These are phyloP conservation scores for Coemansia sp. DNA, from an alignment of 192 early-diverging fungal species.

Conservation along the genomic window DNA sequence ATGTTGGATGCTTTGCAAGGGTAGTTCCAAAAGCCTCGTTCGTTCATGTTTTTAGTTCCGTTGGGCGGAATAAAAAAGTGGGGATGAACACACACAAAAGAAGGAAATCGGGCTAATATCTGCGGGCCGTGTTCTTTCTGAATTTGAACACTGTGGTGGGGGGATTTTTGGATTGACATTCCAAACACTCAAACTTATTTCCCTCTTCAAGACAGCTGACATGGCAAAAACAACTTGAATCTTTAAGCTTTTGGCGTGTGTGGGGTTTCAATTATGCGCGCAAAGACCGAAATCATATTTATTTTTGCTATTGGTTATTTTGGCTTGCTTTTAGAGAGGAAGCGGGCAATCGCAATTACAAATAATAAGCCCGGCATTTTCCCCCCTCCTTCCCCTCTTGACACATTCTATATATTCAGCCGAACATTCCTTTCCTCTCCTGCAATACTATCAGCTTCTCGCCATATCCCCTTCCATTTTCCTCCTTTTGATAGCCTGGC, in stretches of 20 bases:
- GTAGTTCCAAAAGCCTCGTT: no score
- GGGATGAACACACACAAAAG: neutral
- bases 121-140: conserved; percentile 3
- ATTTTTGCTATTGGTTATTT: neutral
- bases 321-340: neutral
- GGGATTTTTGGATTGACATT: conserved; percentile 5
- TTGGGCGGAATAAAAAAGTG: no score
- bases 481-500: neutral
- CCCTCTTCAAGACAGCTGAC: neutral
- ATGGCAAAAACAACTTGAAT: no score
- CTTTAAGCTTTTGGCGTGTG: neutral
- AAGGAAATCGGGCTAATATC: neutral
- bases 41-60: no score
- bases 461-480: neutral
- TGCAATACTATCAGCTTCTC: no score
- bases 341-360: conserved; percentile 15
- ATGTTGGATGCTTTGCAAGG: no score
- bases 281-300: neutral
- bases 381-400: neutral
- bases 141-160: neutral
- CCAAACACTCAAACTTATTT: neutral
- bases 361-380: conserved; percentile 14
- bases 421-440: neutral
- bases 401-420: conserved; percentile 10
- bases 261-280: neutral